These are phyloP conservation scores for Aspergillus transmontanensis DNA, from an alignment of 2,329 filamentous ascomycete genomes.

Conservation along the genomic window DNA sequence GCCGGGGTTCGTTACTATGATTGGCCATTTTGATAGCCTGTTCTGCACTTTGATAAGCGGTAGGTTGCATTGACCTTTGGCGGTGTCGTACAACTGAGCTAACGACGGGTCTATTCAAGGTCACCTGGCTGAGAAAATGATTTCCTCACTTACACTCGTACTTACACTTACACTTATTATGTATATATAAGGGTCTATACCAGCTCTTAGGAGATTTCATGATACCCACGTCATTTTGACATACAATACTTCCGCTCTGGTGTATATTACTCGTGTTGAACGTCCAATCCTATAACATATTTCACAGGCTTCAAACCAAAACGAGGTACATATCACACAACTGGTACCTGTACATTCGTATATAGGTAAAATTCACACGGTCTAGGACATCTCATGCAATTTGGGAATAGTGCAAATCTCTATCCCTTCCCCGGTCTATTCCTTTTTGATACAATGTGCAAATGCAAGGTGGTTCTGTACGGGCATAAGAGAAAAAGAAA, in stretches of 20 bases:
- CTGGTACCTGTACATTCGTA: slow-evolving; percentile 14
- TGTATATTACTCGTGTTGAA: not conserved
- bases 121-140: not conserved
- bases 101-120: not conserved
- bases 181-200: not conserved
- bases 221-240: slow-evolving; percentile 18
- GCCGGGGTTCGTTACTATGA: not conserved
- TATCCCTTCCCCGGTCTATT: slow-evolving; percentile 20
- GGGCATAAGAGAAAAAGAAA: slow-evolving; percentile 9
- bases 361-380: not conserved
- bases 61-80: not conserved
- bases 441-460: slow-evolving; percentile 27
- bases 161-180: not conserved
- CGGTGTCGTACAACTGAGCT: not conserved
- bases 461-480: slow-evolving; percentile 13
- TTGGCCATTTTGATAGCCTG: not conserved
- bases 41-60: not conserved
- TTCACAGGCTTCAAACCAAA: not conserved
- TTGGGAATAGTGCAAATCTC: slow-evolving; percentile 3
- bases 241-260: not conserved
- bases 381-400: slow-evolving; percentile 15
- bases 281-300: not conserved
- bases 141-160: not conserved
- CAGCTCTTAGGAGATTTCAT: slow-evolving; percentile 6
- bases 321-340: slow-evolving; percentile 1